Conservation (phyloP, 768 basidiomycete species). For the Xanthoconium stramineum region DNA sequence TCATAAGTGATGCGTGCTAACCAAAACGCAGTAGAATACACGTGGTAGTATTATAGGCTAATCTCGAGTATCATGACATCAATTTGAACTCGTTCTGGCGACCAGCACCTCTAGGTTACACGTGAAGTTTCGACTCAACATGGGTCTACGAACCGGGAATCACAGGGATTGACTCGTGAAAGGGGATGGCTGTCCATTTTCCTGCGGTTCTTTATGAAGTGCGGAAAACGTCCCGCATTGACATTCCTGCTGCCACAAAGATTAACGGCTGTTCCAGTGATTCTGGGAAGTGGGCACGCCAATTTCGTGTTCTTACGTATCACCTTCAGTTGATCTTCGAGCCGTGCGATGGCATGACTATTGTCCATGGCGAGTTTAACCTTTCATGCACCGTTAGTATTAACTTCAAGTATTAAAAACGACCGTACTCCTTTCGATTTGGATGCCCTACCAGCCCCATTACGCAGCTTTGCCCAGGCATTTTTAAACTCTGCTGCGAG, state of each 20-base stretch:
- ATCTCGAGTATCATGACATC: neutral
- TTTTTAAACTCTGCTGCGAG: too few relatives aligned
- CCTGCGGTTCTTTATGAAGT: neutral
- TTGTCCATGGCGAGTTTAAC: constrained; percentile 13
- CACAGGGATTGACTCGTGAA: neutral
- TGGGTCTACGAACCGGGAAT: neutral
- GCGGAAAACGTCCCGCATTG: neutral
- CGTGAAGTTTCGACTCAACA: too few relatives aligned
- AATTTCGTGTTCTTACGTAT: neutral
- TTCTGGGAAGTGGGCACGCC: neutral
- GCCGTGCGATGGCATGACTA: constrained; percentile 2
- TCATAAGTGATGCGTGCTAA: neutral
- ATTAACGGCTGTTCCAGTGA: neutral
- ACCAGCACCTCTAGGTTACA: constrained; percentile 1
- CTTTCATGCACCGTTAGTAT: neutral
- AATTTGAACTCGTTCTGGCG: neutral
- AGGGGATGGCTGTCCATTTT: neutral
- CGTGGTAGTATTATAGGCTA: too few relatives aligned
- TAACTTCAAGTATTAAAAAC: neutral
- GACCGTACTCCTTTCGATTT: neutral
- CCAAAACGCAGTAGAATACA: too few relatives aligned
- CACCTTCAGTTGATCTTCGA: constrained; percentile 8
- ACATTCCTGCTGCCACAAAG: constrained; percentile 5
- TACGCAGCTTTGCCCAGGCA: too few relatives aligned
- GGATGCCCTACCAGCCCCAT: too few relatives aligned